Base-by-base conservation (phyloP, 345 rosid species). In the Populus euphratica region DNA sequence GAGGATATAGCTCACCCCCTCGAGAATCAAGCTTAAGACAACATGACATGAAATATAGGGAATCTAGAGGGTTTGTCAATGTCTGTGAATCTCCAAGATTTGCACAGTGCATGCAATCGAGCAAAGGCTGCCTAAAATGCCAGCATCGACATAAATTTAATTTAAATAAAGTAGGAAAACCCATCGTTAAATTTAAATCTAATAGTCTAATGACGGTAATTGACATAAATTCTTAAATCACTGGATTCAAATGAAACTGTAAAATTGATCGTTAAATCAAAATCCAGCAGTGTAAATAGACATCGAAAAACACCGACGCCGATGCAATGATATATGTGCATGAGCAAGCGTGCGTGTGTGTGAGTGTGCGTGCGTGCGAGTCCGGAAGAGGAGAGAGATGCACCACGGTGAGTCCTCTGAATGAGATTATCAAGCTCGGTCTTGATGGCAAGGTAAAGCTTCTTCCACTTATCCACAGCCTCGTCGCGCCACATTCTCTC, bases 381-480 rank as follows among this genome's bases (percentile, higher is more conserved):
- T 21, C 1, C 13, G 54, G 20, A 35, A 59, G 23, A 21, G 27
- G 71, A 72, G 36, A 76, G 47, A 39, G 63, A 78, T 1, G 44
- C 52, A 81, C 76, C 80, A 81, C 83, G 87, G 61, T 85, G 87
- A 78, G 96, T 84, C 70, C 78, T 87, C 74, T 88, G 92, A 61
- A 93, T 87, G 77, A 93, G 93, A 76, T 91, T 85, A 78, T 93
- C 96, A 79, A 93, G 94, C 93, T 93, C 96, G 29, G 76, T 82
- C 86, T 89, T 93, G 81, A 93, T 91, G 79, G 96, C 88, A 56
- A 90, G 92, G 64, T 93, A 93, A 41, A 93, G 92, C 25, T 83
- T 90, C 85, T 93, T 93, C 98, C 98, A 93, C 70, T 86, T 90
- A 79, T 90, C 93, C 61, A 86, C 93, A 23, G 94, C 90, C 65